Percentiles rank a stretch among this genome's conserved stretches.
phyloP scores from a whole-genome alignment of 2,329 filamentous ascomycete species.

The Monosporascus ibericus region DNA sequence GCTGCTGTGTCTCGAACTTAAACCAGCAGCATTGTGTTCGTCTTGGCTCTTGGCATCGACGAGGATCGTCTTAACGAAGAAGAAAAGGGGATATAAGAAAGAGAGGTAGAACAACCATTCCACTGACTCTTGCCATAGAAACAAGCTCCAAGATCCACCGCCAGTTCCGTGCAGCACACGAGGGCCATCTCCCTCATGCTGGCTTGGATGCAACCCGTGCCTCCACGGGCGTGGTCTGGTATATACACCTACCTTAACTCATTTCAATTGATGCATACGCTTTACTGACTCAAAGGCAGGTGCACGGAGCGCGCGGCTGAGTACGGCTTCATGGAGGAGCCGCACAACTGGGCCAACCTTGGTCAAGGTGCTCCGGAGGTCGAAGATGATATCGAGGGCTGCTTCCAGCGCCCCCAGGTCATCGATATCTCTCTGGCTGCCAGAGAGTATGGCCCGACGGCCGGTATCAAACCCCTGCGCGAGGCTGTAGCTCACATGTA shows the following conservation, averaged over 20 bases:
- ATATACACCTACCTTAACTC: too few relatives aligned
- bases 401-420: slow-evolving; percentile 72
- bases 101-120: too few relatives aligned
- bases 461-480: slow-evolving; percentile 84
- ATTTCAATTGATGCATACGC: too few relatives aligned
- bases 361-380: slow-evolving; percentile 93
- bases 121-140: slow-evolving; percentile 45
- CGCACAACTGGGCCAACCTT: slow-evolving; percentile 82
- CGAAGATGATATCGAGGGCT: slow-evolving; percentile 85
- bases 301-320: slow-evolving; percentile 81
- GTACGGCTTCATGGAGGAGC: slow-evolving; percentile 80
- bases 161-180: slow-evolving; percentile 84
- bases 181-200: slow-evolving; percentile 84
- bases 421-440: slow-evolving; percentile 75
- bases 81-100: not conserved
- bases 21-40: not conserved
- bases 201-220: slow-evolving; percentile 83
- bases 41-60: not conserved
- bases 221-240: slow-evolving; percentile 90
- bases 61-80: not conserved
- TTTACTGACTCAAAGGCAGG: too few relatives aligned
- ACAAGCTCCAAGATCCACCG: slow-evolving; percentile 76
- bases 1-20: not conserved
- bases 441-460: slow-evolving; percentile 88
- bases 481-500: slow-evolving; percentile 88